phyloP scores from a whole-genome alignment of 1,284 basidiomycete genomes.

The Ustilago xerochloae region DNA sequence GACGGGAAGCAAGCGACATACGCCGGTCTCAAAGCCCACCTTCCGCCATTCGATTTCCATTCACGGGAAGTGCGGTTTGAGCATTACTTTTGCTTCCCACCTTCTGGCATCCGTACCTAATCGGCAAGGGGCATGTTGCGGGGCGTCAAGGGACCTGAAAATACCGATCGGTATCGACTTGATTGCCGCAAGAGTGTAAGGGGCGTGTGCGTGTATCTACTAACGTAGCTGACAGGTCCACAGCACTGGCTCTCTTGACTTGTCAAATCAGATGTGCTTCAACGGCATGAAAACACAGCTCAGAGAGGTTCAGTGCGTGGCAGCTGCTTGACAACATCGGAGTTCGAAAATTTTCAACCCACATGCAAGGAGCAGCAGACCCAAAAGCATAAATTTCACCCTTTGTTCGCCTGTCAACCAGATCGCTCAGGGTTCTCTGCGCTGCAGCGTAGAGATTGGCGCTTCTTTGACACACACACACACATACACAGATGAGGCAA shows the following conservation, averaged over 20 bases:
- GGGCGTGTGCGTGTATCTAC: background rate
- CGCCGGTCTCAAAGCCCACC: background rate
- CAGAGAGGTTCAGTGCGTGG: background rate
- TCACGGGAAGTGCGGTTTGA: background rate
- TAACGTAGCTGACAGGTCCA: too few relatives aligned
- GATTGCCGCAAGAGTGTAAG: background rate
- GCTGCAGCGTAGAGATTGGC: too few relatives aligned
- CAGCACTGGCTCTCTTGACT: background rate
- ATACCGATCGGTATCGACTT: background rate
- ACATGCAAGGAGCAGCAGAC: constrained; percentile 12
- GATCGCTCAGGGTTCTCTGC: too few relatives aligned
- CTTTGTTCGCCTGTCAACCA: background rate
- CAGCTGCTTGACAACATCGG: background rate
- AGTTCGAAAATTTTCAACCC: constrained; percentile 5
- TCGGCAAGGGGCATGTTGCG: background rate
- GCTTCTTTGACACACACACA: too few relatives aligned
- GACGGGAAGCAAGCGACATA: background rate
- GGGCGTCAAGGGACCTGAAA: background rate
- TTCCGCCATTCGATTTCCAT: background rate
- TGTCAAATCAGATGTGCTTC: constrained; percentile 1
- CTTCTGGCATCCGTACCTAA: background rate
- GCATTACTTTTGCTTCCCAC: background rate
- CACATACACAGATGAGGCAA: too few relatives aligned
- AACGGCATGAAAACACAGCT: background rate
- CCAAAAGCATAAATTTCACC: background rate